Base-by-base conservation (phyloP, 1,284 basidiomycete species). In the Leccinum pachyderme region DNA sequence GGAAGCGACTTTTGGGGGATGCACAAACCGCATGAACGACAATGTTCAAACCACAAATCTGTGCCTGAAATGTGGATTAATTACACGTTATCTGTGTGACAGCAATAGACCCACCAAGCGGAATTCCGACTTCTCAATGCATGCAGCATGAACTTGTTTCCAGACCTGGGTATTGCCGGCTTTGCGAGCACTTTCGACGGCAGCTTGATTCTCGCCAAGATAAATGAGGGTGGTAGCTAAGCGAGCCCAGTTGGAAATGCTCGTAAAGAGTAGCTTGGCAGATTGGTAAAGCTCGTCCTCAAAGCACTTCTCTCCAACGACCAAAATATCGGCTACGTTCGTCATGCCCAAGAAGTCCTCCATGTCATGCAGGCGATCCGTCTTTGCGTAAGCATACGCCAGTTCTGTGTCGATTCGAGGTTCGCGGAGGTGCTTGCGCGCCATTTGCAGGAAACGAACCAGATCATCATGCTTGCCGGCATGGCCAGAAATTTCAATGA, bases 131-230 rank as follows among this genome's bases (percentile, higher is more conserved):
- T 98, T 98, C 79, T 97, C 95, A 54, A 99, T 87, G 76, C 97
- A 99, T 41, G 97, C 97, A 24, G 95, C 93, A 65, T 99, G 96
- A 57, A 99, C 97, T 74, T 99, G 97, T 77, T 98, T 98, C 97
- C 97, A 99, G n/a, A 99, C 97, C 74, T 97, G 94, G 9, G 97
- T 99, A 72, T 99, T 99, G 31, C 97, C 97, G 18, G 97, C 97
- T 73, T 99, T 99, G 60, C 97, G 83, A 18, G 97, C 97, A 60
- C 96, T 97, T 74, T 99, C 97, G 18, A 99, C 97, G 18, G 97
- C 97, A 51, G 92, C 86, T 74, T 98, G 96, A 73, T 98, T 98
- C 76, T 99, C 96, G 54, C 93, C 93, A 49, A 99, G 84, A 76
- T 99, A 99, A 71, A 99, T 98, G 66, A 98, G 84, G 7, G 97